phyloP scores from a whole-genome alignment of 495 filamentous ascomycete species.

The Hamigera avellanea region DNA sequence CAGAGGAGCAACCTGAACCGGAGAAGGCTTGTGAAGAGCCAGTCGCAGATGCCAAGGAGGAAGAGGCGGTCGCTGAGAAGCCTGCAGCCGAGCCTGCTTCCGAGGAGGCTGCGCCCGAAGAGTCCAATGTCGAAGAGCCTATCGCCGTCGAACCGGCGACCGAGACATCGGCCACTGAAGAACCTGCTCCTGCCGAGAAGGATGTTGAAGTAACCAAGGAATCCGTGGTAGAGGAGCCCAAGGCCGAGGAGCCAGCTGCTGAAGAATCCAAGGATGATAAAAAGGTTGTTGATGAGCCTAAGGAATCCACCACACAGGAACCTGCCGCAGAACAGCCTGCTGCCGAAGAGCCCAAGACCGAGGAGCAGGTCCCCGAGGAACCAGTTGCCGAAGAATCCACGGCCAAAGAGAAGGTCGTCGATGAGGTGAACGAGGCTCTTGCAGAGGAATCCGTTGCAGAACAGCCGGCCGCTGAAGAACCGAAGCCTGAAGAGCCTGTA shows the following conservation, averaged over 20 bases:
- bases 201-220: background rate
- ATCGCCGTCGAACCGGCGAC: background rate
- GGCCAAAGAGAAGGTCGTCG: background rate
- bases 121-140: constrained; percentile 2
- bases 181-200: constrained; percentile 1
- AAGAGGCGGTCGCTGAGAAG: constrained; percentile 2
- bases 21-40: background rate
- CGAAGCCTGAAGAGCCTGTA: background rate
- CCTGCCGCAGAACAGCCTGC: constrained; percentile 2
- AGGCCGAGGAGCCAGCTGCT: too few relatives aligned
- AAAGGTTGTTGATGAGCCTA: background rate
- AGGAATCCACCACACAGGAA: constrained; percentile 1
- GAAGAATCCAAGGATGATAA: too few relatives aligned
- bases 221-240: constrained; percentile 1
- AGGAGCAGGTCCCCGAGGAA: constrained; percentile 1
- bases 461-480: background rate
- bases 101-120: constrained; percentile 1
- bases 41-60: constrained; percentile 1
- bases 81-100: constrained; percentile 2
- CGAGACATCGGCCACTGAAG: constrained; percentile 4
- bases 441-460: background rate
- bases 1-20: background rate
- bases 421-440: background rate
- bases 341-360: constrained; percentile 1
- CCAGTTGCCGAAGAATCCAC: constrained; percentile 1